Evolutionary conservation across 1,284 basidiomycete genomes (phyloP).

Genomic region (Apiotrichum montevideense): DNA sequence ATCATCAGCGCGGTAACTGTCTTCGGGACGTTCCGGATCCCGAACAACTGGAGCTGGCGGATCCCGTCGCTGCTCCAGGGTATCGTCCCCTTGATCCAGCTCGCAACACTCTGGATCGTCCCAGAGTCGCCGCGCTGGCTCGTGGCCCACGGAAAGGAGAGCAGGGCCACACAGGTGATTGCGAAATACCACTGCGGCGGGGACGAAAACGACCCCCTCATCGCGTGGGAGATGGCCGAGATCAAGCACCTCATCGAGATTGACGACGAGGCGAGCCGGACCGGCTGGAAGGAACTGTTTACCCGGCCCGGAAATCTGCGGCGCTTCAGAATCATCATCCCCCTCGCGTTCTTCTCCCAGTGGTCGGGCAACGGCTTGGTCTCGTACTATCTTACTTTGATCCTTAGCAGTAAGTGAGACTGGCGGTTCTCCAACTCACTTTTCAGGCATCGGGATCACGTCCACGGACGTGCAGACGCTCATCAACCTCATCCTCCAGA

Average conservation of each 20-base stretch:
- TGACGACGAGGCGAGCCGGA: constrained; percentile 14
- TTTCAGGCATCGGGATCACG: constrained; percentile 57
- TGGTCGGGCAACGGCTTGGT: constrained; percentile 29
- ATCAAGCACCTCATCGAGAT: constrained; percentile 37
- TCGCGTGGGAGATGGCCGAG: constrained; percentile 42
- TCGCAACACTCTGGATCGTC: constrained; percentile 15
- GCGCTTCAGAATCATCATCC: constrained; percentile 32
- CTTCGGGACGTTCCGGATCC: constrained; percentile 31
- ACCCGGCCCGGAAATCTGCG: constrained; percentile 18
- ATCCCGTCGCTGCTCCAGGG: constrained; percentile 48
- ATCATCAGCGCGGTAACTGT: constrained; percentile 5
- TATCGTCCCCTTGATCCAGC: constrained; percentile 39
- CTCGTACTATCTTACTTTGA: constrained; percentile 60
- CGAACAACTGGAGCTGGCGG: constrained; percentile 35
- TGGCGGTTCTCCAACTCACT: too few relatives aligned
- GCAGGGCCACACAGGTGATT: constrained; percentile 63
- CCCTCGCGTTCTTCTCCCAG: constrained; percentile 36
- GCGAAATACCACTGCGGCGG: constrained; percentile 67
- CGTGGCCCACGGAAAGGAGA: constrained; percentile 19
- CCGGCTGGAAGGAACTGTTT: constrained; percentile 48
- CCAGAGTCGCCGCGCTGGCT: constrained; percentile 28
- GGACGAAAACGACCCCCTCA: constrained; percentile 32
- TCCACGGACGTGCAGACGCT: constrained; percentile 57
- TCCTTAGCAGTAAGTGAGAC: constrained; percentile 52
- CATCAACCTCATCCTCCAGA: constrained; percentile 51